These are phyloP conservation scores for Aspergillus sp. DNA, from an alignment of 2,329 filamentous ascomycete species.

Conservation along the genomic window DNA sequence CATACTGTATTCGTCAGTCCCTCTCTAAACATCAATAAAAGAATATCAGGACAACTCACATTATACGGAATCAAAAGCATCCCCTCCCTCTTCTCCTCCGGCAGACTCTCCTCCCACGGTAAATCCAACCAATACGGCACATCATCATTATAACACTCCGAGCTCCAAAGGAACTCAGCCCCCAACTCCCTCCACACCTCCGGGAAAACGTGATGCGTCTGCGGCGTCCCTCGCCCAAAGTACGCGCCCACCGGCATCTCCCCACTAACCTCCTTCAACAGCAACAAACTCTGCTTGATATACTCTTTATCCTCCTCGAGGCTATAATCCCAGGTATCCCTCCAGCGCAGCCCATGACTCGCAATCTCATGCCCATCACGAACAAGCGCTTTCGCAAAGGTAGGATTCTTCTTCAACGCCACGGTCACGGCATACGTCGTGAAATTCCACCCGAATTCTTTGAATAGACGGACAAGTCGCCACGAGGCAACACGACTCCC, in stretches of 20 bases:
- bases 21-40: not conserved
- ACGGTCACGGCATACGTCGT: constrained; percentile 50
- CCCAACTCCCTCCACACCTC: constrained; percentile 55
- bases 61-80: constrained; percentile 12
- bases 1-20: not conserved
- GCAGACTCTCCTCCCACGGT: constrained; percentile 43
- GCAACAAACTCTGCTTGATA: constrained; percentile 45
- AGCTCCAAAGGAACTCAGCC: constrained; percentile 50
- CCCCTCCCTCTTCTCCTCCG: constrained; percentile 41
- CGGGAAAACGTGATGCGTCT: constrained; percentile 47
- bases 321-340: constrained; percentile 50
- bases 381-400: constrained; percentile 49
- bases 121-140: constrained; percentile 58
- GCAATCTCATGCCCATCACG: constrained; percentile 54
- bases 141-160: constrained; percentile 56
- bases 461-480: constrained; percentile 30
- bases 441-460: constrained; percentile 53
- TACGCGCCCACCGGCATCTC: constrained; percentile 52
- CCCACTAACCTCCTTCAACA: constrained; percentile 46
- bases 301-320: constrained; percentile 51
- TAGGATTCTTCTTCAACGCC: constrained; percentile 49
- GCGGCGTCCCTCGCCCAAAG: constrained; percentile 48
- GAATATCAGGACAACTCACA: not conserved
- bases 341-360: constrained; percentile 52
- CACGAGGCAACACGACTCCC: constrained; percentile 8